phyloP scores from a whole-genome alignment of 1,284 basidiomycete species.

The Cutaneotrichosporon spelunceum region DNA sequence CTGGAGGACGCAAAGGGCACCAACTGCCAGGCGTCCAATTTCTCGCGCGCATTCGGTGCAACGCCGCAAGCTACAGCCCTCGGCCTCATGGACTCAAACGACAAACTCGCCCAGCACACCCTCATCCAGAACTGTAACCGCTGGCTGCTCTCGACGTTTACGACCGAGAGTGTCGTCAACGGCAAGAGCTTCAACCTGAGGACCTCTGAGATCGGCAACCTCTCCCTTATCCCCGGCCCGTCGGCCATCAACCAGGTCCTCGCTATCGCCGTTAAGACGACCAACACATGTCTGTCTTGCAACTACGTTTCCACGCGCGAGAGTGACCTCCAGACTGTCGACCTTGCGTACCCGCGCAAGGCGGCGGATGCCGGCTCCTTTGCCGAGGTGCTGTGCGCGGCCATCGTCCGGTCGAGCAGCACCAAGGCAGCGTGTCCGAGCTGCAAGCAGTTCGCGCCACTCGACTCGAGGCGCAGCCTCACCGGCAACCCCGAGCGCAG shows the following conservation, averaged over 20 bases:
- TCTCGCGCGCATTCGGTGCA: slow-evolving; percentile 85
- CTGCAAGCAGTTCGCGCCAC: slow-evolving; percentile 73
- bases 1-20: slow-evolving; percentile 88
- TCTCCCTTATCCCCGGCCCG: slow-evolving; percentile 29
- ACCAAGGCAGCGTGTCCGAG: slow-evolving; percentile 81
- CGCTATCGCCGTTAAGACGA: slow-evolving; percentile 69
- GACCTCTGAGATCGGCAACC: slow-evolving; percentile 8
- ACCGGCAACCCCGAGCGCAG: slow-evolving; percentile 55
- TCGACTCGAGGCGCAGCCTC: slow-evolving; percentile 70
- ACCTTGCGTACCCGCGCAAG: slow-evolving; percentile 64
- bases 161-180: slow-evolving; percentile 39
- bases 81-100: slow-evolving; percentile 84
- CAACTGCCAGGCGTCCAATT: slow-evolving; percentile 96
- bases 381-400: slow-evolving; percentile 66
- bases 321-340: slow-evolving; percentile 74
- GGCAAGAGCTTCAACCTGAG: slow-evolving; percentile 35
- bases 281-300: slow-evolving; percentile 73
- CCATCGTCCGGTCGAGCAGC: slow-evolving; percentile 73
- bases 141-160: slow-evolving; percentile 65
- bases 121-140: slow-evolving; percentile 94
- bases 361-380: slow-evolving; percentile 53
- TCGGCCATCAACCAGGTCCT: slow-evolving; percentile 76
- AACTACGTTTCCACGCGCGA: slow-evolving; percentile 68
- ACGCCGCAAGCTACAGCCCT: slow-evolving; percentile 73
- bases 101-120: slow-evolving; percentile 73